Conservation (phyloP, 2,329 filamentous ascomycete genomes). For the Penicillium sp. region DNA sequence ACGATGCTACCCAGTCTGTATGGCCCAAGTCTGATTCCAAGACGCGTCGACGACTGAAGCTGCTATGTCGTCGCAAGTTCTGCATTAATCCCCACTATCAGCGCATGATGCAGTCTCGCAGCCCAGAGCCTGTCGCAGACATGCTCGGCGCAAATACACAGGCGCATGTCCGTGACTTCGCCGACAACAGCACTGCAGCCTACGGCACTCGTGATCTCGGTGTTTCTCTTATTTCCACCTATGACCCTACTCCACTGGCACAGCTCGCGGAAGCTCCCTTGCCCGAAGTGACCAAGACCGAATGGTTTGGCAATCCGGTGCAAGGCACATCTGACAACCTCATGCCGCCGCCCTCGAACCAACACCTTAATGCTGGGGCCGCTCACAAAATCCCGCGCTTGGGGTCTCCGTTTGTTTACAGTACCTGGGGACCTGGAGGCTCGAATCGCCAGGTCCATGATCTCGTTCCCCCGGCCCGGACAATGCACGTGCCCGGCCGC, state of each 20-base stretch:
- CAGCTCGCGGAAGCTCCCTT: conserved; percentile 31
- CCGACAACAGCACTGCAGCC: conserved; percentile 24
- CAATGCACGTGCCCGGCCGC: conserved; percentile 42
- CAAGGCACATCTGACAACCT: conserved; percentile 9
- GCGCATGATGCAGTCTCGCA: conserved; percentile 55
- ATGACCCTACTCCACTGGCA: conserved; percentile 35
- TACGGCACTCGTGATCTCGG: conserved; percentile 44
- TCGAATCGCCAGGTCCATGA: conserved; percentile 31
- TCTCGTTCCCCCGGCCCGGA: conserved; percentile 34
- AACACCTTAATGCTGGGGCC: conserved; percentile 15
- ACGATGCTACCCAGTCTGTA: conserved; percentile 31
- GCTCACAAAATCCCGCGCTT: conserved; percentile 35
- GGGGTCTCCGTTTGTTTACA: conserved; percentile 48
- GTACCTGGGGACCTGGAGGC: conserved; percentile 45
- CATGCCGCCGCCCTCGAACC: conserved; percentile 5
- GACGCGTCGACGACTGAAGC: conserved; percentile 54
- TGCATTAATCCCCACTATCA: conserved; percentile 61
- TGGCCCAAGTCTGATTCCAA: conserved; percentile 57
- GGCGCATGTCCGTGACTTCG: conserved; percentile 21
- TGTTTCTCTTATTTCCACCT: conserved; percentile 42
- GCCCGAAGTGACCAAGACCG: conserved; percentile 20
- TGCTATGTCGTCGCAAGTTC: conserved; percentile 57
- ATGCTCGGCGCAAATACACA: conserved; percentile 30
- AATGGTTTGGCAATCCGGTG: conserved; percentile 38
- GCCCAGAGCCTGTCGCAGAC: conserved; percentile 54